phyloP scores from a whole-genome alignment of 257 asterid genomes.

The Parsonsia alboflavescens region DNA sequence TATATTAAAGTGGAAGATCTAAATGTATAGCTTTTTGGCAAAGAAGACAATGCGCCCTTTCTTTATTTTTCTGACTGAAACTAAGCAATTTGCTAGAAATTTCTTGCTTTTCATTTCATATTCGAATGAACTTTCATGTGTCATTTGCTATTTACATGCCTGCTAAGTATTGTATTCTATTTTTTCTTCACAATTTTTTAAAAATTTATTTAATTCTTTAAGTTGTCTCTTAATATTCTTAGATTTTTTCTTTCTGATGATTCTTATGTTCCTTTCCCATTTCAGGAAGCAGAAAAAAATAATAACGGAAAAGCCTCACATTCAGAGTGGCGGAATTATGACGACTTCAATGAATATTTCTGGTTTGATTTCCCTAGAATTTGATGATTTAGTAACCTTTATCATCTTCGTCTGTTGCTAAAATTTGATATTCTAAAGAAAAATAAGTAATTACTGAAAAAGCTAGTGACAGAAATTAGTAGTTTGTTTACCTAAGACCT shows the following conservation, averaged over 20 bases:
- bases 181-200: background rate
- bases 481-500: background rate
- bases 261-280: conserved; percentile 8
- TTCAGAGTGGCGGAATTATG: conserved; percentile 94
- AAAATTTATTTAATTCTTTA: background rate
- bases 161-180: background rate
- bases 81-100: background rate
- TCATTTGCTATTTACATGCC: background rate
- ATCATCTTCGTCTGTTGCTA: background rate
- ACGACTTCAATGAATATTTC: conserved; percentile 93
- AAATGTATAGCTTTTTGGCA: background rate
- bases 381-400: conserved; percentile 8
- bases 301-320: conserved; percentile 91
- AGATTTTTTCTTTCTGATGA: conserved; percentile 1
- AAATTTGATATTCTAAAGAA: background rate
- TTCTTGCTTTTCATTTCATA: background rate
- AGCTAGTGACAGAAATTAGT: no score
- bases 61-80: background rate
- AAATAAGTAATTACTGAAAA: background rate
- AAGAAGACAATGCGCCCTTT: background rate
- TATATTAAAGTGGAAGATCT: background rate
- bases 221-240: background rate
- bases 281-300: conserved; percentile 71
- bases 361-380: conserved; percentile 44
- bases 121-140: background rate